Percentiles rank a stretch among this genome's conserved stretches.
These are phyloP conservation scores for Camellia lanceoleosa DNA, from an alignment of 148 eudicot genomes.

Conservation along the genomic window DNA sequence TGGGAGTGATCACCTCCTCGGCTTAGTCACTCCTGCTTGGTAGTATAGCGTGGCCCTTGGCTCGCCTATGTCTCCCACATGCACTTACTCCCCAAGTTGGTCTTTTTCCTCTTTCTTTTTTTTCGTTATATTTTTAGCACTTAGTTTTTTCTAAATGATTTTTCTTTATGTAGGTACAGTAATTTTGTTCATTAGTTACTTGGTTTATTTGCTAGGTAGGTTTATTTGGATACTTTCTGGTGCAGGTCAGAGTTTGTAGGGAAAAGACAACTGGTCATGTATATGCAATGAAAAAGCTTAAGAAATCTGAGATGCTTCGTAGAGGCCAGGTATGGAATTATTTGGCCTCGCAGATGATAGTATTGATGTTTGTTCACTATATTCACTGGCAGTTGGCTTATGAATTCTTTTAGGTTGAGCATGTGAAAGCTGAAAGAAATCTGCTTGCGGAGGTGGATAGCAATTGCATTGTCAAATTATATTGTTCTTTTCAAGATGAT, in stretches of 20 bases:
- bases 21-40: no score
- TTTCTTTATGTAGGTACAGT: neutral
- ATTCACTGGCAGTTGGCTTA: conserved; percentile 19
- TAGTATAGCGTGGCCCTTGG: no score
- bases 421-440: conserved; percentile 97
- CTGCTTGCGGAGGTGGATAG: conserved; percentile 98
- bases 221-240: conserved; percentile 17
- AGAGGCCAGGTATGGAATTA: conserved; percentile 77
- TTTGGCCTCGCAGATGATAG: conserved; percentile 13
- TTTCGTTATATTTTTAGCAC: neutral
- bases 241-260: conserved; percentile 88
- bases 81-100: no score
- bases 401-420: conserved; percentile 70
- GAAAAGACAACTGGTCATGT: conserved; percentile 83
- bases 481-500: conserved; percentile 96
- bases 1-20: no score
- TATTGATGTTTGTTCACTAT: conserved; percentile 8
- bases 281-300: conserved; percentile 95
- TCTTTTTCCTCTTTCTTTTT: neutral
- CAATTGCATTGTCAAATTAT: conserved; percentile 94
- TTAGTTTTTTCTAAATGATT: neutral
- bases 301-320: conserved; percentile 98
- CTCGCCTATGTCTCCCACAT: no score
- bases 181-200: neutral
- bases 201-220: neutral